phyloP scores from a whole-genome alignment of 139 green algal species.

The Asterochloris sp. region DNA sequence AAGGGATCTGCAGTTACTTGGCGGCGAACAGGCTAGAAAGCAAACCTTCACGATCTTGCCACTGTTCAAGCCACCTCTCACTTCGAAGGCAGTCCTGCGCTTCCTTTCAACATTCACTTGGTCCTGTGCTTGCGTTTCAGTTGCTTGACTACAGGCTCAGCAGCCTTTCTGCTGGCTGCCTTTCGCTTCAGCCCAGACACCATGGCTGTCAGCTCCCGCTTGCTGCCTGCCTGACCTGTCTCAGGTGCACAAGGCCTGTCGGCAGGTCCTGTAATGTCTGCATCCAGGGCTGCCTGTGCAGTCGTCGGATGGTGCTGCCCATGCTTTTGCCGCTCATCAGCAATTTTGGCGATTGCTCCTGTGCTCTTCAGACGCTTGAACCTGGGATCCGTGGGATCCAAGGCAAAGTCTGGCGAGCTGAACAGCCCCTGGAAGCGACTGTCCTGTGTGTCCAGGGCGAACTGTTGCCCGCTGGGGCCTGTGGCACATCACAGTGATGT shows the following conservation, averaged over 20 bases:
- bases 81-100: too few relatives aligned
- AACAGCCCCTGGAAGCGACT: slow-evolving; percentile 74
- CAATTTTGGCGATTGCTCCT: not conserved
- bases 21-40: too few relatives aligned
- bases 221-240: not conserved
- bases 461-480: slow-evolving; percentile 1
- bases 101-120: too few relatives aligned
- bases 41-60: too few relatives aligned
- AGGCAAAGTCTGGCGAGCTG: slow-evolving; percentile 62
- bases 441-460: slow-evolving; percentile 40
- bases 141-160: too few relatives aligned
- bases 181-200: slow-evolving; percentile 10
- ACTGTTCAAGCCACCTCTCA: too few relatives aligned
- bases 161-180: too few relatives aligned
- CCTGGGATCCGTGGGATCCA: slow-evolving; percentile 90
- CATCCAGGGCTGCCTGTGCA: not conserved
- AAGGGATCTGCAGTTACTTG: too few relatives aligned
- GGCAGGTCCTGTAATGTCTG: not conserved
- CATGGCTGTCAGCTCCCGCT: slow-evolving; percentile 7
- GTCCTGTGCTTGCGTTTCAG: too few relatives aligned
- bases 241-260: not conserved
- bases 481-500: slow-evolving; percentile 2
- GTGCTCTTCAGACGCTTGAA: slow-evolving; percentile 37
- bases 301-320: not conserved
- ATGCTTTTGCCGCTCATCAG: not conserved